phyloP scores from a whole-genome alignment of 345 rosid species.

The Syzygium jambos region DNA sequence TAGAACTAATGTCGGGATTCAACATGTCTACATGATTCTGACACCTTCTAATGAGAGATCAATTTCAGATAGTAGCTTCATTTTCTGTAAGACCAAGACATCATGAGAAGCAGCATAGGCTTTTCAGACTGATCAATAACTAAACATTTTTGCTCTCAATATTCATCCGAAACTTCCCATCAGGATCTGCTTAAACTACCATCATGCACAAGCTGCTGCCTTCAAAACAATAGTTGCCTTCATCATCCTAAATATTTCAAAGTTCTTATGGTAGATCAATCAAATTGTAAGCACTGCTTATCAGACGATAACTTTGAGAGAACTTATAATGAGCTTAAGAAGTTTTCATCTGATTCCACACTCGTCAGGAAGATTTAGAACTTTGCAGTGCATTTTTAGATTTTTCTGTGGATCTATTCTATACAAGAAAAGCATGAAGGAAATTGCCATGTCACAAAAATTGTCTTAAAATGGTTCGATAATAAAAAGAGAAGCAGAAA shows the following conservation, averaged over 20 bases:
- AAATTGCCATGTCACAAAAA: background rate
- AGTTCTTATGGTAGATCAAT: background rate
- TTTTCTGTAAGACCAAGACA: slow-evolving; percentile 32
- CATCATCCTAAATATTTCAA: background rate
- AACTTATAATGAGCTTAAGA: background rate
- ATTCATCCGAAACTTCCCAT: background rate
- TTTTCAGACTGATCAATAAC: background rate
- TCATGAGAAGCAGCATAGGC: background rate
- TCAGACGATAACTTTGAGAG: background rate
- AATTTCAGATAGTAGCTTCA: slow-evolving; percentile 46
- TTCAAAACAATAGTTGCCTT: background rate
- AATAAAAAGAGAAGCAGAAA: background rate
- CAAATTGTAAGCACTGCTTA: background rate
- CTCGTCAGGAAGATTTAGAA: background rate
- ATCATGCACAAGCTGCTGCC: background rate
- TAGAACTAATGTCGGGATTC: background rate
- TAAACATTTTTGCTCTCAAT: background rate
- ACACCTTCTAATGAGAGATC: slow-evolving; percentile 10
- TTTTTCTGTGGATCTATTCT: background rate
- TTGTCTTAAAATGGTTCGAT: background rate
- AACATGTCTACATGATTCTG: background rate
- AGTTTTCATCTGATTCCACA: background rate
- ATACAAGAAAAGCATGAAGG: background rate
- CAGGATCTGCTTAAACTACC: background rate
- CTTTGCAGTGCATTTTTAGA: background rate